phyloP scores from a whole-genome alignment of 2,329 filamentous ascomycete species.

The Fusarium bulbicola region DNA sequence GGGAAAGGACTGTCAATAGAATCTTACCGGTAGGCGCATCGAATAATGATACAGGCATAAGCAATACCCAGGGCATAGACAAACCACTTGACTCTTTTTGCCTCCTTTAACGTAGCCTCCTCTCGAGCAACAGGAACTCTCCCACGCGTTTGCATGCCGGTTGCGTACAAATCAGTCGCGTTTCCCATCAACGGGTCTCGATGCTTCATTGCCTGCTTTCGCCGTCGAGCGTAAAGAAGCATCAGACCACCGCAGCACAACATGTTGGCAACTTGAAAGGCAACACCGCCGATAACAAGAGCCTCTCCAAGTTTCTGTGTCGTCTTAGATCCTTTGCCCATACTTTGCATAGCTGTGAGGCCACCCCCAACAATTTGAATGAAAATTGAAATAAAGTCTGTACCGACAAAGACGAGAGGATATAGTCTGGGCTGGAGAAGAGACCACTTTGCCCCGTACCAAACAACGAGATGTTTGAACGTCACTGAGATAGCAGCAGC shows the following conservation, averaged over 20 bases:
- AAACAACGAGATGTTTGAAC: slow-evolving; percentile 56
- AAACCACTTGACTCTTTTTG: slow-evolving; percentile 7
- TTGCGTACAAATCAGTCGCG: not conserved
- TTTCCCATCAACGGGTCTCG: not conserved
- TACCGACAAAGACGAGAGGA: slow-evolving; percentile 60
- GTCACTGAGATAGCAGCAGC: slow-evolving; percentile 58
- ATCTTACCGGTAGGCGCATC: slow-evolving; percentile 28
- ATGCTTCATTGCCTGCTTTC: slow-evolving; percentile 4
- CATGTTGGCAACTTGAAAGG: slow-evolving; percentile 43
- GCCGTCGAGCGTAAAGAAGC: slow-evolving; percentile 23
- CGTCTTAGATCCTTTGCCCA: slow-evolving; percentile 11
- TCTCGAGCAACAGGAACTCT: slow-evolving; percentile 13
- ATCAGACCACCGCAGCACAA: slow-evolving; percentile 30
- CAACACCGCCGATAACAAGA: slow-evolving; percentile 37
- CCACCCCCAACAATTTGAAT: slow-evolving; percentile 37
- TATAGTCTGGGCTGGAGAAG: slow-evolving; percentile 54
- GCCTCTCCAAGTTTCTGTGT: slow-evolving; percentile 21
- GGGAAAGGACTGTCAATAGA: fast-evolving
- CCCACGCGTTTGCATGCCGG: not conserved
- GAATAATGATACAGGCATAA: slow-evolving; percentile 28
- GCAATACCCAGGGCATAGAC: slow-evolving; percentile 23
- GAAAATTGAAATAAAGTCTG: slow-evolving; percentile 54
- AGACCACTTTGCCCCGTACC: slow-evolving; percentile 53
- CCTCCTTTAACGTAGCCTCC: slow-evolving; percentile 23
- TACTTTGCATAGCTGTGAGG: slow-evolving; percentile 14